phyloP scores from a whole-genome alignment of 2,329 filamentous ascomycete genomes.

The Sporothrix pallida region DNA sequence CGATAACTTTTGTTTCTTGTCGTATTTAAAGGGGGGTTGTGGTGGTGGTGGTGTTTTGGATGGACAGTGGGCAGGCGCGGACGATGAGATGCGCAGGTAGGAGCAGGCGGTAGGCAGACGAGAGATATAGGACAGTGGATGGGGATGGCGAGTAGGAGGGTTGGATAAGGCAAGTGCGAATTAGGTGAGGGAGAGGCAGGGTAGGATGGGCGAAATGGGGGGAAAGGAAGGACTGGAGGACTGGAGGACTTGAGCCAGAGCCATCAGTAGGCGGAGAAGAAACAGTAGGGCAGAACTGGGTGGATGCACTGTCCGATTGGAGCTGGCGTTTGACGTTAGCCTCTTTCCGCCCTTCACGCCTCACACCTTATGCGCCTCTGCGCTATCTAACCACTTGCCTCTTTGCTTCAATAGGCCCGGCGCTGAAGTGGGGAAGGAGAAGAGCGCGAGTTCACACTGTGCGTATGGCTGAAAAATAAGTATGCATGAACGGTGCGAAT shows the following conservation, averaged over 20 bases:
- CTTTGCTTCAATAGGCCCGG: slow-evolving; percentile 26
- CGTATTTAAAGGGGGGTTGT: slow-evolving; percentile 14
- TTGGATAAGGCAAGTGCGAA: slow-evolving; percentile 14
- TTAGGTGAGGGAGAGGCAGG: slow-evolving; percentile 12
- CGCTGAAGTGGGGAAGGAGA: slow-evolving; percentile 24
- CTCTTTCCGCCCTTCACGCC: slow-evolving; percentile 17
- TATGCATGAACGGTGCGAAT: neutral
- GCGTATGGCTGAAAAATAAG: neutral
- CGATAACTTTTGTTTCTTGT: slow-evolving; percentile 10
- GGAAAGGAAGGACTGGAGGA: neutral
- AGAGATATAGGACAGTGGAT: slow-evolving; percentile 24
- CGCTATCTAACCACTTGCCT: slow-evolving; percentile 16
- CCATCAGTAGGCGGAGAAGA: slow-evolving; percentile 10
- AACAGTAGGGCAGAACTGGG: slow-evolving; percentile 18
- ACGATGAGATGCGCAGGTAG: slow-evolving; percentile 26
- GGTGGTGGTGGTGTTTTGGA: slow-evolving; percentile 23
- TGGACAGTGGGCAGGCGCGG: slow-evolving; percentile 20
- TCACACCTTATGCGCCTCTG: neutral
- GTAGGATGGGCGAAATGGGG: neutral
- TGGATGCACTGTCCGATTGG: slow-evolving; percentile 25
- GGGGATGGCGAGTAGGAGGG: slow-evolving; percentile 20
- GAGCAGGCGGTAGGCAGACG: slow-evolving; percentile 24
- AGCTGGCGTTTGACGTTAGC: slow-evolving; percentile 27
- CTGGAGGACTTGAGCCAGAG: neutral
- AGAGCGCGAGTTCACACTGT: slow-evolving; percentile 28